Evolutionary conservation across 208 protist species (phyloP).

Genomic region (Acanthamoeba royreba): DNA sequence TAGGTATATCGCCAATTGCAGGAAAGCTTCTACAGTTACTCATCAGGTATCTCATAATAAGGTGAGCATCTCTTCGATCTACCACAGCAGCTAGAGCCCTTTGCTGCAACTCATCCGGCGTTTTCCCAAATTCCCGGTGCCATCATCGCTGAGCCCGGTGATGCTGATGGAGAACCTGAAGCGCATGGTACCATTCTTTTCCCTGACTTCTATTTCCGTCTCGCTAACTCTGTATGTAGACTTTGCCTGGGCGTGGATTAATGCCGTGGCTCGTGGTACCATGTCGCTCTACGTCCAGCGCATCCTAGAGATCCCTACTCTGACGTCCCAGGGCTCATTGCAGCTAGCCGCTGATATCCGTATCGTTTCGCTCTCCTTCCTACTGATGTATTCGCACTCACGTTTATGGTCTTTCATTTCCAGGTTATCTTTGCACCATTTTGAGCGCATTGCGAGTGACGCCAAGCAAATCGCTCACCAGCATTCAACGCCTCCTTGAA

Average conservation of each 20-base stretch:
- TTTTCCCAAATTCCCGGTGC: not conserved
- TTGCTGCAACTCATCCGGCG: conserved; percentile 1
- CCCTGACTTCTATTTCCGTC: too few species aligned
- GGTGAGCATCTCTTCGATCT: conserved; percentile 29
- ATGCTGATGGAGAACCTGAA: not conserved
- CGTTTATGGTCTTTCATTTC: too few species aligned
- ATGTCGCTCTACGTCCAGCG: conserved; percentile 41
- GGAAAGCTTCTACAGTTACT: not conserved
- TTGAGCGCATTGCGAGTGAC: conserved; percentile 8
- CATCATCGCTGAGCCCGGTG: not conserved
- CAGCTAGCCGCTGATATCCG: conserved; percentile 23
- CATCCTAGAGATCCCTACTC: conserved; percentile 3
- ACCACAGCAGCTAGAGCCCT: conserved; percentile 21
- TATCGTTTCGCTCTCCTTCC: not conserved
- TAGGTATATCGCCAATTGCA: not conserved
- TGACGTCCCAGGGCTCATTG: not conserved
- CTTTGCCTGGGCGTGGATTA: conserved; percentile 27
- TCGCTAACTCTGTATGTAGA: too few species aligned
- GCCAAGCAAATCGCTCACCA: not conserved
- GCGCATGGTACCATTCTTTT: not conserved
- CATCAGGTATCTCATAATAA: not conserved
- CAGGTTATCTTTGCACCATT: conserved; percentile 28
- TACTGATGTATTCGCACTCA: not conserved
- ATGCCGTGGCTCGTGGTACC: not conserved
- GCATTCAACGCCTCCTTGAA: conserved; percentile 19